Evolutionary conservation across 1,284 basidiomycete species (phyloP), one percentile per base, ranked within the genome.

Genomic region (Apiotrichum laibachii): DNA sequence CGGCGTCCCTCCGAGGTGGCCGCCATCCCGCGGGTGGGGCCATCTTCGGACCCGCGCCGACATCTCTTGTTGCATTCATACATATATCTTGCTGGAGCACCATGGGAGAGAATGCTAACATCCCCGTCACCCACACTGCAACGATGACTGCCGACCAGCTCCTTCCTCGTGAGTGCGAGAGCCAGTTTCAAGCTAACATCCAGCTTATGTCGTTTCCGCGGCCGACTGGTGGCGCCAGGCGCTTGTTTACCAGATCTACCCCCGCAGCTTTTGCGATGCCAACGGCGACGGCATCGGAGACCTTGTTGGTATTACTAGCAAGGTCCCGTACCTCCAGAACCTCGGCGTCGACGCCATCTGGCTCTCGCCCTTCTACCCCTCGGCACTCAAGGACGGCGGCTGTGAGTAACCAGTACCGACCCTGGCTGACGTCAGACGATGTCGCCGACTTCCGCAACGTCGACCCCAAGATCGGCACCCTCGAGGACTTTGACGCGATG

Each of bases 231-330:
- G 87, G 86, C 85, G 87, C 67, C 80, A 82, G 37, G 83, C 84
- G 5, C 70, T 81, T 33, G 79, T 89, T 34, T 89, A 88, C 75
- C 86, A 88, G 72, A 87, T 91, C 75, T 90, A 89, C 76, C 88
- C 88, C 21, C 67, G 73, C 13, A 68, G 86, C 0, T 90, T 88
- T 80, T 81, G 80, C 60, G 88, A 90, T 70, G 83, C 85, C 44
- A 88, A 88, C 63, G 86, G 85, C 10, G 87, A 89, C 72, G 88
- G 88, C 1, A 80, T 87, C 57, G 89, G 89, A 15, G 88, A 90
- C 74, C 81, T 91, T 35, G 82, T 82, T 42, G 87, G 88, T 16
- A 88, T 91, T 63, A 75, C 79, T 40, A 69, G 79, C 33, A 86
- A 86, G 69, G 79, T 90, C 12, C 86, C 87, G 67, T 88, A 90